Evolutionary conservation across 257 asterid species (phyloP), one percentile per base, ranked within the genome.

Genomic region (Rhazya stricta): DNA sequence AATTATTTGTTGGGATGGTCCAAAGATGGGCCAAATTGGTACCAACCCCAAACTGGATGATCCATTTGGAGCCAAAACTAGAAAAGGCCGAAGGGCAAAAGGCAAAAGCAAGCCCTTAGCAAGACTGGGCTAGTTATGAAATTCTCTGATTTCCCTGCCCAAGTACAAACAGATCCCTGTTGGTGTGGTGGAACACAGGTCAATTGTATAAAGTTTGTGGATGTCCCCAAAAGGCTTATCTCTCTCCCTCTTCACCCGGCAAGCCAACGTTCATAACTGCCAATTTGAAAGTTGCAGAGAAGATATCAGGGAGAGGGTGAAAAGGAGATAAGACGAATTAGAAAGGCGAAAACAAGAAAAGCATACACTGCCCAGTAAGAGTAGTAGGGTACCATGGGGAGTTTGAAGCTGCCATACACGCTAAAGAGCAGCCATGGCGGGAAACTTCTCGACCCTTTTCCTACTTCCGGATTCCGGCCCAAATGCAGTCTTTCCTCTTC

Each of bases 401-500:
- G 82, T 86, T 83, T 84, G 68, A 85, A 86, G 80, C 84, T 85
- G 60, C 88, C 90, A 74, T 80, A 73, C 83, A 74, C 89, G 53
- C 77, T 79, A 42, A 84, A 77, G 54, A 73, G 70, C 79, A 78
- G 75, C 72, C 76, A 78, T 79, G 83, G 79, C 74, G 83, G 84
- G 67, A 80, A 83, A 53, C 16, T n/a, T 62, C 8, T 80, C 34
- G 67, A 76, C 74, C 79, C 83, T n/a, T 81, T 86, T 61, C 81
- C 88, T 30, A 37, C 76, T 74, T 83, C 93, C 78, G 32, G 57
- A 34, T 73, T 74, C 77, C 72, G 58, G 13, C 69, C 77, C 50
- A 85, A 76, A 58, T 80, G 79, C 77, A 67, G n/a, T 72, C 76
- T 76, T 71, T 77, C 85, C 27, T 67, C 74, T 62, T 27, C 84